These are phyloP conservation scores for Psophocarpus tetragonolobus DNA, from an alignment of 306 rosid species.

Conservation along the genomic window DNA sequence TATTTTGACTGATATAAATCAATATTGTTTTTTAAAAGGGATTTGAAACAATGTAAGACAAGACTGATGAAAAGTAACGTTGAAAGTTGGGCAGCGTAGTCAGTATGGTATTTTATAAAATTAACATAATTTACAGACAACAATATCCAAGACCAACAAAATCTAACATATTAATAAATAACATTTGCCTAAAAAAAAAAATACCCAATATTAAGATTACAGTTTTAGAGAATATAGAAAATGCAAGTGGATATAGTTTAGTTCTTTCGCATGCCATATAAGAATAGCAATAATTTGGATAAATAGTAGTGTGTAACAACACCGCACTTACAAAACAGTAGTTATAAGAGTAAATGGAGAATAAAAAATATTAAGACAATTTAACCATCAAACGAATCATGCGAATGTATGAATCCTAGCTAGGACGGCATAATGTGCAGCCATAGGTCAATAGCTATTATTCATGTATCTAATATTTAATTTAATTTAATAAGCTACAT, in stretches of 20 bases:
- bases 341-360: neutral
- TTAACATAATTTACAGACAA: neutral
- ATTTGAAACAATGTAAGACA: neutral
- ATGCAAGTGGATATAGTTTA: conserved; percentile 1
- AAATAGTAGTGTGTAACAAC: neutral
- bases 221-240: conserved; percentile 5
- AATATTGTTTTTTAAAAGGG: neutral
- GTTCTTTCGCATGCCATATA: conserved; percentile 13
- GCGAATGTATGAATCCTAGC: neutral
- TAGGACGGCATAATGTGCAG: conserved; percentile 12
- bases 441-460: neutral
- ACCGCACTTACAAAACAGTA: neutral
- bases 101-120: neutral
- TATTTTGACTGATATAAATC: neutral
- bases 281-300: neutral
- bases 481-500: conserved; percentile 3
- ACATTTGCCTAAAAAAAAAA: too few relatives aligned
- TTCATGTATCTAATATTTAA: neutral
- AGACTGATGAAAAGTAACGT: neutral
- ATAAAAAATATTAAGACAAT: neutral
- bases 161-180: too few relatives aligned
- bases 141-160: conserved; percentile 1
- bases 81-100: neutral
- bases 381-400: neutral
- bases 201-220: too few relatives aligned